Evolutionary conservation across 2,329 filamentous ascomycete species (phyloP).

Genomic region (Fusarium sp.): DNA sequence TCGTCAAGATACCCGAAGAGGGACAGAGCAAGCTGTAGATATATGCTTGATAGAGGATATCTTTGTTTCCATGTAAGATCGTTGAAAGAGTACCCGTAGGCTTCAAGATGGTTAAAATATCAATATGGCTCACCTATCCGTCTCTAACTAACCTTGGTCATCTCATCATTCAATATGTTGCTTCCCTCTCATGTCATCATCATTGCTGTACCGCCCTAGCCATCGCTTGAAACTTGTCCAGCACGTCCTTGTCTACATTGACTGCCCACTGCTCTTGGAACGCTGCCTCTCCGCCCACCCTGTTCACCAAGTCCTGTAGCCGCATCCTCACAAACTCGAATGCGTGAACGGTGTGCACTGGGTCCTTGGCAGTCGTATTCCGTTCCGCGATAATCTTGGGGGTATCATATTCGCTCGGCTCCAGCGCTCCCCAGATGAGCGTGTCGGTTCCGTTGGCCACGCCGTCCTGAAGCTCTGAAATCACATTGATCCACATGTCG

Average conservation of each 20-base stretch:
- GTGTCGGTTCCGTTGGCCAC: conserved; percentile 60
- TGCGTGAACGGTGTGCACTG: conserved; percentile 70
- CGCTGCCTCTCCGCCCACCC: conserved; percentile 67
- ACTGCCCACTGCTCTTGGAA: conserved; percentile 74
- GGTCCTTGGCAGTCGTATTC: conserved; percentile 65
- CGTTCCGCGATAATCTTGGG: conserved; percentile 62
- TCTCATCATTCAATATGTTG: conserved; percentile 31
- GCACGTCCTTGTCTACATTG: conserved; percentile 78
- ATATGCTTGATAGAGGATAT: background rate
- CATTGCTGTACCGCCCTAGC: conserved; percentile 38
- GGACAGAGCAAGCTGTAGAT: conserved; percentile 63
- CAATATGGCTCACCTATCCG: conserved; percentile 15
- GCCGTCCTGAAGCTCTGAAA: conserved; percentile 70
- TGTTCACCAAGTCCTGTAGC: conserved; percentile 64
- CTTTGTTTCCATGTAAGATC: background rate
- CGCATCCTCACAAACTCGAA: conserved; percentile 69
- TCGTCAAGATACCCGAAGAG: conserved; percentile 80
- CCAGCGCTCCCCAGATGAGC: conserved; percentile 56
- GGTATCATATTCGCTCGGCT: conserved; percentile 62
- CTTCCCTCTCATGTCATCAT: conserved; percentile 1
- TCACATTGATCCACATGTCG: conserved; percentile 74
- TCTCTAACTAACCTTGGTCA: conserved; percentile 25
- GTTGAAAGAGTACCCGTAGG: background rate
- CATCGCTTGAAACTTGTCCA: conserved; percentile 65
- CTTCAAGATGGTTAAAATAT: background rate